Conservation (phyloP, 1,284 basidiomycete species). For the Marasmius tenuissimus region DNA sequence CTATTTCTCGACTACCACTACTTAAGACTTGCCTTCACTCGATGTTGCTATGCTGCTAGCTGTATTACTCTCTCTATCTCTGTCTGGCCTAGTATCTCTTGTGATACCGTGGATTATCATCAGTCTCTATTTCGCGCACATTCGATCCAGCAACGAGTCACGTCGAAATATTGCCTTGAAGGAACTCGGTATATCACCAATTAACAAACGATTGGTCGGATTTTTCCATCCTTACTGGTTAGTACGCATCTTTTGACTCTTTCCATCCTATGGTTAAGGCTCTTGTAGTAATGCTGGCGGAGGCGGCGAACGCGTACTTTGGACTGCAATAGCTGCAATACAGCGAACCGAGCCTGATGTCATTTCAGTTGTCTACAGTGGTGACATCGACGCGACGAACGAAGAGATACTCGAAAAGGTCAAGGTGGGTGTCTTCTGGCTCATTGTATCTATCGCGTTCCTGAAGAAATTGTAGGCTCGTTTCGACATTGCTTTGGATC, state of each 20-base stretch:
- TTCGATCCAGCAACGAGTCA: not conserved
- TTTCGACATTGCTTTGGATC: constrained; percentile 79
- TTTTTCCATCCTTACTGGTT: constrained; percentile 98
- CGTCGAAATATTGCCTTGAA: not conserved
- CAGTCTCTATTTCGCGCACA: not conserved
- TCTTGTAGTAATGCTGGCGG: constrained; percentile 88
- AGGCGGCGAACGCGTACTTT: constrained; percentile 95
- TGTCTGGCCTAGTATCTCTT: not conserved
- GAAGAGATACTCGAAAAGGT: constrained; percentile 82
- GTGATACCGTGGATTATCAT: not conserved
- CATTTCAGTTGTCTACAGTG: constrained; percentile 88
- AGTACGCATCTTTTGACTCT: constrained; percentile 25
- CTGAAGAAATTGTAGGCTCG: constrained; percentile 51
- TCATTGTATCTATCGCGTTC: not conserved
- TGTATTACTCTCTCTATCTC: not conserved
- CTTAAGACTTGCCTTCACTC: not conserved
- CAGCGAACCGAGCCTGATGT: constrained; percentile 74
- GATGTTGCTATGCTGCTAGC: not conserved
- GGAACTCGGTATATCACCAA: not conserved
- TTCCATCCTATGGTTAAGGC: constrained; percentile 26
- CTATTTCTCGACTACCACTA: no score
- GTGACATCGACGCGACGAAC: constrained; percentile 81
- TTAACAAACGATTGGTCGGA: constrained; percentile 58
- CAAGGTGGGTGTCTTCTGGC: constrained; percentile 49
- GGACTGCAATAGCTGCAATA: constrained; percentile 84